Evolutionary conservation across 305 asterid species (phyloP).

Genomic region (Ilex paraguariensis): DNA sequence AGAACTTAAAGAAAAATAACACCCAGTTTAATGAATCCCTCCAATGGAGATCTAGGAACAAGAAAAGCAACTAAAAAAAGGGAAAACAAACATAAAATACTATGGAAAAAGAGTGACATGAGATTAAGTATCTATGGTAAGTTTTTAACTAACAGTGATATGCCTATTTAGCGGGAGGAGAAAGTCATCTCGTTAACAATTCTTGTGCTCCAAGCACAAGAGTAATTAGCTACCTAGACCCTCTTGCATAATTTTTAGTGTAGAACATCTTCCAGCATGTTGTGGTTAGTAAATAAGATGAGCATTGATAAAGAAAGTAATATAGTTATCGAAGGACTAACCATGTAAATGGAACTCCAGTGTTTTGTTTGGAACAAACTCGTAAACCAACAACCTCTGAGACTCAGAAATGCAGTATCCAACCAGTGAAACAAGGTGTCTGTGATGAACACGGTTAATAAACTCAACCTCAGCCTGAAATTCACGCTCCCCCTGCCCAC

Average conservation of each 20-base stretch:
- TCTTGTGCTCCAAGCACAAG: too few relatives aligned
- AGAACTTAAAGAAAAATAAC: background rate
- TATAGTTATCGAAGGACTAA: slow-evolving; percentile 24
- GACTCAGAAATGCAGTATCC: slow-evolving; percentile 76
- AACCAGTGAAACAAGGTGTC: slow-evolving; percentile 59
- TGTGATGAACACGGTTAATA: slow-evolving; percentile 65
- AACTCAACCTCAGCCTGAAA: slow-evolving; percentile 89
- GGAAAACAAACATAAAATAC: too few relatives aligned
- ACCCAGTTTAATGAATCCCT: background rate
- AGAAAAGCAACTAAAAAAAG: too few relatives aligned
- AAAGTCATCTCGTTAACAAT: too few relatives aligned
- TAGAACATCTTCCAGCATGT: slow-evolving; percentile 1
- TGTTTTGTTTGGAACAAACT: slow-evolving; percentile 64
- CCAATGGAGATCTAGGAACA: background rate
- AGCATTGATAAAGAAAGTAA: slow-evolving; percentile 4
- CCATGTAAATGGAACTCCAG: slow-evolving; percentile 86
- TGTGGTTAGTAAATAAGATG: slow-evolving; percentile 3
- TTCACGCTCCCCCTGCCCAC: slow-evolving; percentile 88
- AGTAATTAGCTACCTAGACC: too few relatives aligned
- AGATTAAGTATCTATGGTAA: too few relatives aligned
- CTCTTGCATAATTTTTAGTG: too few relatives aligned
- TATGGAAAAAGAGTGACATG: too few relatives aligned
- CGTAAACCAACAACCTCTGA: slow-evolving; percentile 75
- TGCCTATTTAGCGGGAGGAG: too few relatives aligned
- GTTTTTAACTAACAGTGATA: too few relatives aligned